phyloP scores from a whole-genome alignment of 805 yeast species.

The Candida boleticola region DNA sequence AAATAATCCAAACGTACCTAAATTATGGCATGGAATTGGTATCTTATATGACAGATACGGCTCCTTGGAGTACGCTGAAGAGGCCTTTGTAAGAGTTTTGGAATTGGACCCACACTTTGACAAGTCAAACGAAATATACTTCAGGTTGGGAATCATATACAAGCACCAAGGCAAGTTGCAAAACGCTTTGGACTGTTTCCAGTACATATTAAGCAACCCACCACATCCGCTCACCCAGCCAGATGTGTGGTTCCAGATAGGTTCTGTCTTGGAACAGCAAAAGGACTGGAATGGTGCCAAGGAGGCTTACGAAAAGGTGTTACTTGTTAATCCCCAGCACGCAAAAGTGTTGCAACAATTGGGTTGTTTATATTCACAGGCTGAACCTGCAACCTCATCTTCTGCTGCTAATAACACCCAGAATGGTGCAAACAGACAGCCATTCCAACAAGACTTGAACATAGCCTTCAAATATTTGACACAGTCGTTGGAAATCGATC shows the following conservation, averaged over 20 bases:
- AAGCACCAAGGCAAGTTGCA: conserved; percentile 88
- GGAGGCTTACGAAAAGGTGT: conserved; percentile 92
- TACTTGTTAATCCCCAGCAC: conserved; percentile 87
- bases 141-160: conserved; percentile 93
- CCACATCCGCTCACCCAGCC: conserved; percentile 95
- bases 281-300: conserved; percentile 88
- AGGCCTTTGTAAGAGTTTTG: conserved; percentile 93
- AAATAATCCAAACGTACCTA: conserved; percentile 92
- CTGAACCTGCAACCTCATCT: conserved; percentile 30
- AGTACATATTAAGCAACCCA: conserved; percentile 84
- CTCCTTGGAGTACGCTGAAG: conserved; percentile 95
- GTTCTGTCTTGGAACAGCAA: conserved; percentile 91
- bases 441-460: conserved; percentile 74
- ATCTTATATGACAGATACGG: conserved; percentile 95
- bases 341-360: conserved; percentile 94
- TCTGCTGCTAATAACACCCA: conserved; percentile 13
- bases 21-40: conserved; percentile 98
- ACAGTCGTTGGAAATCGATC: conserved; percentile 86
- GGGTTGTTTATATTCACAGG: conserved; percentile 88
- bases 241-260: conserved; percentile 98
- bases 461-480: conserved; percentile 77
- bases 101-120: conserved; percentile 96
- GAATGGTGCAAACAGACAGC: conserved; percentile 42
- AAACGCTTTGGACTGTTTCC: conserved; percentile 90
- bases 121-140: conserved; percentile 93